Percentiles rank a stretch among this genome's conserved stretches.
phyloP scores from a whole-genome alignment of 2,329 filamentous ascomycete genomes.

The Clarireedia paspali region DNA sequence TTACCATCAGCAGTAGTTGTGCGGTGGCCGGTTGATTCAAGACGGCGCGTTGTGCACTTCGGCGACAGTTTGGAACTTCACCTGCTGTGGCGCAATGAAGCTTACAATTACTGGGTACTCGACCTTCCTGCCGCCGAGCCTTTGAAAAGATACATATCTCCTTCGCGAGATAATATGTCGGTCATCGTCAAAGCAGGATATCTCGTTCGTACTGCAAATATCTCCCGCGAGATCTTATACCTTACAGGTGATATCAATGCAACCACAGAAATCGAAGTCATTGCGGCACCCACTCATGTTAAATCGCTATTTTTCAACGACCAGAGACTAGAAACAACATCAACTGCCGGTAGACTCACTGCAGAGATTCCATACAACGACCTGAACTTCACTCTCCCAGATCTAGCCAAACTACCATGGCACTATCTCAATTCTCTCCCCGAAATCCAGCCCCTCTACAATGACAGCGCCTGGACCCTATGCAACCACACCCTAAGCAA shows the following conservation, averaged over 20 bases:
- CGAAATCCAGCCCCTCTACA: constrained; percentile 55
- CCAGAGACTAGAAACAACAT: constrained; percentile 33
- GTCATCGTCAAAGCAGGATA: constrained; percentile 61
- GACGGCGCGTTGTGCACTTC: constrained; percentile 44
- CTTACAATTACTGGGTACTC: constrained; percentile 63
- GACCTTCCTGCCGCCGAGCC: constrained; percentile 32
- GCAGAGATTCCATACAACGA: constrained; percentile 41
- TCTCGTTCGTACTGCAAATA: constrained; percentile 51
- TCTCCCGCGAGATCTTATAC: constrained; percentile 48
- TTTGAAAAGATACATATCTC: no score
- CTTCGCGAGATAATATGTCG: constrained; percentile 33
- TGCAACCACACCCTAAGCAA: constrained; percentile 48
- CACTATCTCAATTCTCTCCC: constrained; percentile 64
- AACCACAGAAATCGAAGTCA: constrained; percentile 60
- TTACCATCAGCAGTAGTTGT: constrained; percentile 29
- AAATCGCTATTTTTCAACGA: constrained; percentile 57
- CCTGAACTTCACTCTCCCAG: constrained; percentile 47
- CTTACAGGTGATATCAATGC: constrained; percentile 66
- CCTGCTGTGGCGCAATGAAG: constrained; percentile 50
- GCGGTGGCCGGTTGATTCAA: constrained; percentile 47
- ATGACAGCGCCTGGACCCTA: constrained; percentile 59
- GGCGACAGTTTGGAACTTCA: constrained; percentile 27
- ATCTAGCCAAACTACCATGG: constrained; percentile 55
- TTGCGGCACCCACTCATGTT: constrained; percentile 48
- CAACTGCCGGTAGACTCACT: constrained; percentile 42